A percentile compares a stretch with the other conserved stretches of the same genome.
These are phyloP conservation scores for Prunus campanulata DNA, from an alignment of 306 rosid genomes.

Conservation along the genomic window DNA sequence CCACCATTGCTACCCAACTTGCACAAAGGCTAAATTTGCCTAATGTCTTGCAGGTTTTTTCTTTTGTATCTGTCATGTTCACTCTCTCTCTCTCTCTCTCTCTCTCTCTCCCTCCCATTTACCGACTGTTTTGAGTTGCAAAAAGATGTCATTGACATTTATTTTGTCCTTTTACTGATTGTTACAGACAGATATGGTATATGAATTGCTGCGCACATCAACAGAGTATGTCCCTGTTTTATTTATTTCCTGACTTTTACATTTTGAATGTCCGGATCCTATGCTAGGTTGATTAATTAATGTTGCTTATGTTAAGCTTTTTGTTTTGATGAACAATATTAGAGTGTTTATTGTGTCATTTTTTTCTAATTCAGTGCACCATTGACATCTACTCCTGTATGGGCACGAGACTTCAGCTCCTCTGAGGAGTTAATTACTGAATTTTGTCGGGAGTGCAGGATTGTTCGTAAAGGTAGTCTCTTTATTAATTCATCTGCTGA, in stretches of 20 bases:
- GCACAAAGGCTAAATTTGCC: slow-evolving; percentile 97
- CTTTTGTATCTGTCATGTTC: slow-evolving; percentile 12
- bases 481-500: background rate
- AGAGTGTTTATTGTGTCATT: slow-evolving; percentile 21
- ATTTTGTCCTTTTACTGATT: slow-evolving; percentile 22
- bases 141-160: slow-evolving; percentile 27
- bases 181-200: slow-evolving; percentile 94
- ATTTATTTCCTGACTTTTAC: background rate
- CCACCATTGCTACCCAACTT: slow-evolving; percentile 95
- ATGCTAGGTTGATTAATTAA: background rate
- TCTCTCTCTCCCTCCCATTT: background rate
- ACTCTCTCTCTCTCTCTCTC: slow-evolving; percentile 12
- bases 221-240: slow-evolving; percentile 72
- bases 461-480: slow-evolving; percentile 84
- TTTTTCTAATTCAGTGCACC: slow-evolving; percentile 65
- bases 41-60: slow-evolving; percentile 80
- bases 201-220: slow-evolving; percentile 89
- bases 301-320: background rate
- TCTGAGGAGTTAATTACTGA: slow-evolving; percentile 88
- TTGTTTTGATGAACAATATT: slow-evolving; percentile 15
- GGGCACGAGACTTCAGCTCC: slow-evolving; percentile 88
- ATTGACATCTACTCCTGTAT: slow-evolving; percentile 77
- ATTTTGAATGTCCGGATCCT: background rate
- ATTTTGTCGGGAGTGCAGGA: slow-evolving; percentile 97
- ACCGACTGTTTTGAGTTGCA: slow-evolving; percentile 11